These are phyloP conservation scores for Iberis pinnata DNA, from an alignment of 345 rosid genomes.

Conservation along the genomic window DNA sequence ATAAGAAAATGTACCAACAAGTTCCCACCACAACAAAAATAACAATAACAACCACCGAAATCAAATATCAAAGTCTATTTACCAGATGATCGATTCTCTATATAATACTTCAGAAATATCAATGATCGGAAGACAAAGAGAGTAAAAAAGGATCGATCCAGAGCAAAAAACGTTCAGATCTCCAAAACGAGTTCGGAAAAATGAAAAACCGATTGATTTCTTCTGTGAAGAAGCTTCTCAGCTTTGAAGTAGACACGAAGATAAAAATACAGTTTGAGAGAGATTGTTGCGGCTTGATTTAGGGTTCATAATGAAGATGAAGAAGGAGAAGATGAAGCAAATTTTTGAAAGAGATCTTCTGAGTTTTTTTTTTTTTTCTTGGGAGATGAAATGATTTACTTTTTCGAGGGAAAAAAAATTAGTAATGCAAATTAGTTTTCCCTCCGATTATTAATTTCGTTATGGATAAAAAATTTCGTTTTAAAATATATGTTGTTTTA, in stretches of 20 bases:
- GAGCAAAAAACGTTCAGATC: slow-evolving; percentile 26
- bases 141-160: slow-evolving; percentile 30
- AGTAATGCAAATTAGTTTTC: too few relatives aligned
- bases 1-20: too few relatives aligned
- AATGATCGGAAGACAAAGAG: slow-evolving; percentile 39
- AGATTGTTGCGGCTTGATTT: slow-evolving; percentile 31
- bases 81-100: slow-evolving; percentile 56
- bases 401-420: too few relatives aligned
- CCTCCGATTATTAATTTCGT: too few relatives aligned
- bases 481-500: too few relatives aligned
- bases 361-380: not conserved
- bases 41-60: slow-evolving; percentile 10
- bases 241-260: too few relatives aligned
- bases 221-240: too few relatives aligned
- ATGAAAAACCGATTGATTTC: slow-evolving; percentile 13
- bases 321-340: slow-evolving; percentile 24
- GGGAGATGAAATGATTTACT: too few relatives aligned
- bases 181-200: not conserved
- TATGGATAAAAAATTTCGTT: too few relatives aligned
- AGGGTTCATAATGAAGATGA: slow-evolving; percentile 28
- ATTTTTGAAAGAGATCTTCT: slow-evolving; percentile 23
- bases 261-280: too few relatives aligned
- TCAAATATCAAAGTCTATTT: slow-evolving; percentile 12
- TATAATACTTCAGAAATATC: slow-evolving; percentile 6
- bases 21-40: not conserved